Evolutionary conservation across 352 stramenopile genomes (phyloP).

Genomic region (Phytophthora sp.): DNA sequence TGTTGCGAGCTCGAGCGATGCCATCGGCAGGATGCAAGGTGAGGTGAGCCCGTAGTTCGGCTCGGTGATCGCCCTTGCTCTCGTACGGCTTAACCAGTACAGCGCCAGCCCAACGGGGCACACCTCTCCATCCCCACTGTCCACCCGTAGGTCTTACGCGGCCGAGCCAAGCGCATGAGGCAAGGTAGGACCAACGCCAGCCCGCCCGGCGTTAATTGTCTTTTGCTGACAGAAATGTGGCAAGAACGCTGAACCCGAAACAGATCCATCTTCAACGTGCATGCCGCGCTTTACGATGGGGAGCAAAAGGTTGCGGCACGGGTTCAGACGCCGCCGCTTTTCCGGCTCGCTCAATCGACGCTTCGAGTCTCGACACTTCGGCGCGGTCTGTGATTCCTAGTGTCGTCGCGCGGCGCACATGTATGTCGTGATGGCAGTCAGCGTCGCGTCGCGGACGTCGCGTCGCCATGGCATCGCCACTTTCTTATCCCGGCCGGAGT

Average conservation of each 20-base stretch:
- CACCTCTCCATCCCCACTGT: constrained; percentile 17
- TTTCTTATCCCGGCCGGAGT: constrained; percentile 18
- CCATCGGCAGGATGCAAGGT: too few relatives aligned
- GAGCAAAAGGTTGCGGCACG: background rate
- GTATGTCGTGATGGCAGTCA: constrained; percentile 9
- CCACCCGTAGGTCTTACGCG: too few relatives aligned
- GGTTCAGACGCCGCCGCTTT: too few relatives aligned
- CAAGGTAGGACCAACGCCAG: constrained; percentile 32
- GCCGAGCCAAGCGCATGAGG: too few relatives aligned
- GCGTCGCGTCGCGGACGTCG: constrained; percentile 11
- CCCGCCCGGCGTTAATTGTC: constrained; percentile 20
- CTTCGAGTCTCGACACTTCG: background rate
- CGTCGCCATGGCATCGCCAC: constrained; percentile 19
- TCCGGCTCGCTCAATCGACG: too few relatives aligned
- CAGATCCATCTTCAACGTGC: constrained; percentile 22
- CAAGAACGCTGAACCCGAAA: constrained; percentile 13
- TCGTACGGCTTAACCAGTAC: constrained; percentile 31
- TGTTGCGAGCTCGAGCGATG: background rate
- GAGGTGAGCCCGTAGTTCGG: background rate
- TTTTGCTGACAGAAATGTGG: constrained; percentile 8
- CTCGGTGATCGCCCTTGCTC: constrained; percentile 24
- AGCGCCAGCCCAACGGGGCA: constrained; percentile 32
- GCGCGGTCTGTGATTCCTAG: background rate
- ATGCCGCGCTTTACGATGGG: background rate
- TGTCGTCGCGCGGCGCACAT: constrained; percentile 9